phyloP scores from a whole-genome alignment of 2,329 filamentous ascomycete genomes.

The Pseudogymnoascus sp. region DNA sequence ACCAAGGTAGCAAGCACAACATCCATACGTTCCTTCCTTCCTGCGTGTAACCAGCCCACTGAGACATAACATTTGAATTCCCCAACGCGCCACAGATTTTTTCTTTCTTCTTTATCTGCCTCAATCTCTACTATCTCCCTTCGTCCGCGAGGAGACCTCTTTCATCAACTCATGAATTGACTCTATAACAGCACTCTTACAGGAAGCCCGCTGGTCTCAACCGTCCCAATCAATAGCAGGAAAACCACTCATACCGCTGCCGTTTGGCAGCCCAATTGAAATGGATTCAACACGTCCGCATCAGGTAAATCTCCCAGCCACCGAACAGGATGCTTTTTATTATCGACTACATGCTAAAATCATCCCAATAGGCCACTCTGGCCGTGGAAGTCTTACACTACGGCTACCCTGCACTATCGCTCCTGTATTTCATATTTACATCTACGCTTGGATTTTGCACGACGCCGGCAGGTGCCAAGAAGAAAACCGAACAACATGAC shows the following conservation, averaged over 20 bases:
- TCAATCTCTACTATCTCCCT: not conserved
- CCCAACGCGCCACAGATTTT: not conserved
- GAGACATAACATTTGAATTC: constrained; percentile 2
- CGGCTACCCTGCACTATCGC: constrained; percentile 50
- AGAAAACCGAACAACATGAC: constrained; percentile 33
- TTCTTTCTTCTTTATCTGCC: constrained; percentile 3
- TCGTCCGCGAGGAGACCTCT: not conserved
- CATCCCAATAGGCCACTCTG: not conserved
- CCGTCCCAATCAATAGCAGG: not conserved
- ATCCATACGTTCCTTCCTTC: not conserved
- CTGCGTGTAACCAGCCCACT: not conserved
- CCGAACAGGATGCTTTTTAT: not conserved
- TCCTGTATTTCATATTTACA: constrained; percentile 51
- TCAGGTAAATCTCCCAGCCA: not conserved
- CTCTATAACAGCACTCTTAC: not conserved
- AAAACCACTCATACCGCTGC: not conserved
- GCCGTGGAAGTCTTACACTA: constrained; percentile 44
- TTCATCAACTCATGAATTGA: not conserved
- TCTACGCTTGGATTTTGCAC: constrained; percentile 47
- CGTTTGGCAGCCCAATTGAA: not conserved
- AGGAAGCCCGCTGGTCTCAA: not conserved
- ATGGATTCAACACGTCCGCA: not conserved
- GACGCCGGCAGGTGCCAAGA: constrained; percentile 42
- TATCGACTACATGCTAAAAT: not conserved
- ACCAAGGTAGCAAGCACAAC: not conserved